phyloP scores from a whole-genome alignment of 176 grass and related monocot genomes.

The Aegilops tauschii region DNA sequence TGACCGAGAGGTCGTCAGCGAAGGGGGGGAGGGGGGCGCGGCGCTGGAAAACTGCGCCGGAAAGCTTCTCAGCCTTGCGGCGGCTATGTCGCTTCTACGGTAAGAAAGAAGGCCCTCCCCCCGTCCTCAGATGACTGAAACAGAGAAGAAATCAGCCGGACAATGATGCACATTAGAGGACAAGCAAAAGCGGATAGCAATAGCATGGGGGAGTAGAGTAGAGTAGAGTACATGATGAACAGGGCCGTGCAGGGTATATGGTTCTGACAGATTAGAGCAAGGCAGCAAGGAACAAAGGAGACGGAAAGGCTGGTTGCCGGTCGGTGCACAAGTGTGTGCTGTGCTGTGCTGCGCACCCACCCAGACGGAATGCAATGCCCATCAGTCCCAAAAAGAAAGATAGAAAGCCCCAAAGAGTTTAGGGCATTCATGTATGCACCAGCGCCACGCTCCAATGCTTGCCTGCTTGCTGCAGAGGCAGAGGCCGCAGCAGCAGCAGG shows the following conservation, averaged over 20 bases:
- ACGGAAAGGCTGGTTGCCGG: background rate
- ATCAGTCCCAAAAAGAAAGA: constrained; percentile 22
- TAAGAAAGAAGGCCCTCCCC: too few relatives aligned
- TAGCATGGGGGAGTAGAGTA: background rate
- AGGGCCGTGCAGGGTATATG: background rate
- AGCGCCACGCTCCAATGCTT: background rate
- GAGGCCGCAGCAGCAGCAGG: background rate
- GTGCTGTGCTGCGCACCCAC: constrained; percentile 2
- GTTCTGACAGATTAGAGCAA: constrained; percentile 4
- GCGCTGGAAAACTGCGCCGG: too few relatives aligned
- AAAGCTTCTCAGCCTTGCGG: too few relatives aligned
- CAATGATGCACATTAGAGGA: background rate
- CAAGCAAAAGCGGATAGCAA: background rate
- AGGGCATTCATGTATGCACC: background rate
- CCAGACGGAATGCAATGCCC: constrained; percentile 49
- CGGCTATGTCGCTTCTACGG: too few relatives aligned
- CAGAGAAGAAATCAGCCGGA: background rate
- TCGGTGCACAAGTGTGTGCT: background rate
- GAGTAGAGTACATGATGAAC: background rate
- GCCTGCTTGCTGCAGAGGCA: too few relatives aligned
- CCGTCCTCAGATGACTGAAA: too few relatives aligned
- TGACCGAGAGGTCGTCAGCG: too few relatives aligned
- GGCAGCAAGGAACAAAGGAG: constrained; percentile 14
- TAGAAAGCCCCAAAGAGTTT: constrained; percentile 11
- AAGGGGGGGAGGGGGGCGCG: too few relatives aligned